Conservation (phyloP, 768 basidiomycete genomes). For the Vararia minispora region DNA sequence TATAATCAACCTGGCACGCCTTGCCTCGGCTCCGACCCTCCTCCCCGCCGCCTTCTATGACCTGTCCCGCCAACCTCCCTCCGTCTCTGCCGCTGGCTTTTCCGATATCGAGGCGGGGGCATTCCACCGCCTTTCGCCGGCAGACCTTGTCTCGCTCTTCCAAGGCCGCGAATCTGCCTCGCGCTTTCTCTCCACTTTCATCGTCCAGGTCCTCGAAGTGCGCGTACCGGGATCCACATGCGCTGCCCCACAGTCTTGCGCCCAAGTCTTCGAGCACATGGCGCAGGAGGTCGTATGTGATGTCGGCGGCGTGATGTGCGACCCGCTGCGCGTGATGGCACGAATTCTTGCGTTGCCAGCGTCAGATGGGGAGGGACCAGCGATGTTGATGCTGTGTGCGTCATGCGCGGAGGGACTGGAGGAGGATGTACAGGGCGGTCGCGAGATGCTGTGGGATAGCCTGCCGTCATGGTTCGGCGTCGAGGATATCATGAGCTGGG, state of each 20-base stretch:
- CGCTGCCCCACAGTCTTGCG: too few relatives aligned
- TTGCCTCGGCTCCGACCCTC: slow-evolving; percentile 41
- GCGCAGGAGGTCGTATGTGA: slow-evolving; percentile 12
- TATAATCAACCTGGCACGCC: slow-evolving; percentile 56
- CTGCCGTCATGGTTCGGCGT: slow-evolving; percentile 14
- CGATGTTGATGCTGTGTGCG: slow-evolving; percentile 9
- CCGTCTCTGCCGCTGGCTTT: slow-evolving; percentile 45
- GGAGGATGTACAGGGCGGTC: slow-evolving; percentile 8
- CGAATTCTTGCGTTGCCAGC: slow-evolving; percentile 10
- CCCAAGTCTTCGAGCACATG: slow-evolving; percentile 11
- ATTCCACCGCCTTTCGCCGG: slow-evolving; percentile 32
- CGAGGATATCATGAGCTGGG: slow-evolving; percentile 11
- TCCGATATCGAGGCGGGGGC: slow-evolving; percentile 24
- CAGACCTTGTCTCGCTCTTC: slow-evolving; percentile 48
- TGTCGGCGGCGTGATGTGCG: slow-evolving; percentile 11
- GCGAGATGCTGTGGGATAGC: slow-evolving; percentile 11
- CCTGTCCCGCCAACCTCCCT: slow-evolving; percentile 57
- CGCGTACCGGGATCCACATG: too few relatives aligned
- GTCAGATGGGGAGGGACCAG: slow-evolving; percentile 4
- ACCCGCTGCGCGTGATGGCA: slow-evolving; percentile 14
- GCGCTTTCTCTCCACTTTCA: slow-evolving; percentile 67
- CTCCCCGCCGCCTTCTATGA: slow-evolving; percentile 75
- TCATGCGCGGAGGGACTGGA: slow-evolving; percentile 10
- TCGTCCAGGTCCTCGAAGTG: slow-evolving; percentile 67
- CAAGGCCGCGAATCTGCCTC: slow-evolving; percentile 64